phyloP scores from a whole-genome alignment of 768 basidiomycete genomes.

The Artomyces pyxidatus region DNA sequence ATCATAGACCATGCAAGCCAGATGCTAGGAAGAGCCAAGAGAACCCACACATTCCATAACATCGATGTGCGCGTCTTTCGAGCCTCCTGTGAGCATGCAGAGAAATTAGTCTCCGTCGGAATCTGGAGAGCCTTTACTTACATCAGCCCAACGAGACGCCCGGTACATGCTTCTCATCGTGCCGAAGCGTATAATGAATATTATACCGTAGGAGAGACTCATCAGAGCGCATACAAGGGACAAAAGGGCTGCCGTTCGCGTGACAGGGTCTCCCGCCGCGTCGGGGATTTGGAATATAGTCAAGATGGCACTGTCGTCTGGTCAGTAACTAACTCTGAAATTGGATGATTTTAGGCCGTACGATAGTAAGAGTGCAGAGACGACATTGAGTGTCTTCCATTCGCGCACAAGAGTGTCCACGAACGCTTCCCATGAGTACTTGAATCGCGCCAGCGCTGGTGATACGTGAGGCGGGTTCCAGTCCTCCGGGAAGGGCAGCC shows the following conservation, averaged over 20 bases:
- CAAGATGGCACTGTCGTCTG: constrained; percentile 46
- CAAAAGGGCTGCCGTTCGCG: constrained; percentile 53
- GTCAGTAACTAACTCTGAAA: background rate
- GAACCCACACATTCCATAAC: constrained; percentile 62
- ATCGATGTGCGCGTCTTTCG: constrained; percentile 38
- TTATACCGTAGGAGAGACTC: constrained; percentile 66
- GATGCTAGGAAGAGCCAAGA: constrained; percentile 57
- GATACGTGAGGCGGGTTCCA: constrained; percentile 42
- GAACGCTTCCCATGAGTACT: constrained; percentile 60
- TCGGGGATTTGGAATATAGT: constrained; percentile 52
- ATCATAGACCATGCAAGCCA: constrained; percentile 76
- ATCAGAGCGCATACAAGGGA: constrained; percentile 60
- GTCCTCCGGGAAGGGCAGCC: constrained; percentile 27
- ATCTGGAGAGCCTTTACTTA: constrained; percentile 16
- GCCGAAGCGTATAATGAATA: constrained; percentile 65
- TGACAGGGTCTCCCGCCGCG: constrained; percentile 52
- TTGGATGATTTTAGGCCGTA: background rate
- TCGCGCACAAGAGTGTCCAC: constrained; percentile 62
- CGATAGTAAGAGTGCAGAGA: constrained; percentile 53
- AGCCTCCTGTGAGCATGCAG: constrained; percentile 40
- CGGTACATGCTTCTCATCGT: constrained; percentile 67
- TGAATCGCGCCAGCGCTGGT: constrained; percentile 58
- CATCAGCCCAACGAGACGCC: constrained; percentile 68
- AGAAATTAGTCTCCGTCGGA: background rate
- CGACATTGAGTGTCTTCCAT: constrained; percentile 71